These are phyloP conservation scores for Ustilago esculenta DNA, from an alignment of 1,284 basidiomycete species.

Conservation along the genomic window DNA sequence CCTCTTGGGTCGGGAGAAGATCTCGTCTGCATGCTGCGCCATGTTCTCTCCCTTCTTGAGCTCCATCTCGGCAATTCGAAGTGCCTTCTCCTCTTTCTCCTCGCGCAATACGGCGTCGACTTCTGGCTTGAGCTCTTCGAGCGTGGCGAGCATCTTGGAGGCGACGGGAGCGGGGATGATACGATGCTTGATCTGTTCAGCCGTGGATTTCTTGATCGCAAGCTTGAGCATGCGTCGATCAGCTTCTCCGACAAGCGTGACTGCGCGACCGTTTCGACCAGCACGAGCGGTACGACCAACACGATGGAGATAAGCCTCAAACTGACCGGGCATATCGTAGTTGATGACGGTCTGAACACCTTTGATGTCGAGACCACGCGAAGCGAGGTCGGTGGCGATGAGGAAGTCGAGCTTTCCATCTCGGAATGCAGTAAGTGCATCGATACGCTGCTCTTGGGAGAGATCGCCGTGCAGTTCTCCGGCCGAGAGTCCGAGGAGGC, in stretches of 20 bases:
- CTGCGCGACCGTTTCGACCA: conserved; percentile 72
- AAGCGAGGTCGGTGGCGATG: conserved; percentile 97
- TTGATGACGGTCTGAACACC: conserved; percentile 96
- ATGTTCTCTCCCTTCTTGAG: conserved; percentile 94
- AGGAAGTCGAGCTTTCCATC: conserved; percentile 81
- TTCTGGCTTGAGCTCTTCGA: conserved; percentile 80
- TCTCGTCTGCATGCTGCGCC: conserved; percentile 93
- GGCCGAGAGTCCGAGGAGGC: conserved; percentile 84
- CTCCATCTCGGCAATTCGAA: conserved; percentile 85
- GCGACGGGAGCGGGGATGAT: conserved; percentile 85
- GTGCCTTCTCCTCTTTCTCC: conserved; percentile 92
- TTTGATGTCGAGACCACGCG: conserved; percentile 97
- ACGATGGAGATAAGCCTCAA: conserved; percentile 96
- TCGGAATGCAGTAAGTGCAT: conserved; percentile 84
- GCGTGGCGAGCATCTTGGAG: conserved; percentile 76
- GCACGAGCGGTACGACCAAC: conserved; percentile 74
- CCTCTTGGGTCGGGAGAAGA: conserved; percentile 88
- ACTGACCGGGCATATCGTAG: conserved; percentile 94
- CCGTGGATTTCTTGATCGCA: conserved; percentile 86
- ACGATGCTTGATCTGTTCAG: conserved; percentile 88
- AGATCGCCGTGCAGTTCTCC: conserved; percentile 95
- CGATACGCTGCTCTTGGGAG: conserved; percentile 95
- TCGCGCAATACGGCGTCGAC: conserved; percentile 84
- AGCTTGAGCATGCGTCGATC: conserved; percentile 97
- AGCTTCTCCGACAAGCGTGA: conserved; percentile 93